Evolutionary conservation across 2,329 filamentous ascomycete species (phyloP).

Genomic region (Fusarium incarnatum): DNA sequence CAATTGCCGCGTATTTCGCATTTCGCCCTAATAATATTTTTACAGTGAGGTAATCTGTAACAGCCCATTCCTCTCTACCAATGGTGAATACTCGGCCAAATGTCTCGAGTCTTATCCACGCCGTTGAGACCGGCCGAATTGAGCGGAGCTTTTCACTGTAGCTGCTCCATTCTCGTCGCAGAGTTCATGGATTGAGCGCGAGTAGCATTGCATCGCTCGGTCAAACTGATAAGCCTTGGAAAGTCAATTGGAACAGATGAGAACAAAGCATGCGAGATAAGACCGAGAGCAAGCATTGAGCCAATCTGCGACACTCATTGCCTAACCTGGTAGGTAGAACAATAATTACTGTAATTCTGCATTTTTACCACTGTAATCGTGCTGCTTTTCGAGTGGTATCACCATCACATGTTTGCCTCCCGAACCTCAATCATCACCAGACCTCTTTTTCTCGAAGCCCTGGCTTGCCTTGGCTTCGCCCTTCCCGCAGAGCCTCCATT

Average conservation of each 20-base stretch:
- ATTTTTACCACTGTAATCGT: background rate
- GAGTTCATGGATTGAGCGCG: constrained; percentile 12
- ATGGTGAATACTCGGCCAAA: constrained; percentile 35
- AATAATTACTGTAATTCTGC: background rate
- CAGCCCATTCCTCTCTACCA: constrained; percentile 4
- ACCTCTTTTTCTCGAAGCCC: background rate
- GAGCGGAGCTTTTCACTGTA: constrained; percentile 18
- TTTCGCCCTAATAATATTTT: background rate
- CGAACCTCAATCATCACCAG: background rate
- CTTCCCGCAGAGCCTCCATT: constrained; percentile 27
- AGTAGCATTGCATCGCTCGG: constrained; percentile 13
- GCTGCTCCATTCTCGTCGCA: constrained; percentile 15
- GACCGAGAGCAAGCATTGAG: constrained; percentile 16
- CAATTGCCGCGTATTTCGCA: background rate
- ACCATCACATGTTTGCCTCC: background rate
- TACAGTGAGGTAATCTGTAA: background rate
- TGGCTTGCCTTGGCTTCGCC: background rate
- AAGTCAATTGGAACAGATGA: constrained; percentile 25
- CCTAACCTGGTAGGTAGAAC: background rate
- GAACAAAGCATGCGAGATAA: constrained; percentile 31
- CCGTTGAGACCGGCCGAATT: constrained; percentile 20
- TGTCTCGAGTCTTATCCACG: constrained; percentile 25
- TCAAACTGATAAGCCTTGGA: constrained; percentile 27
- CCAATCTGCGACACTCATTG: constrained; percentile 5
- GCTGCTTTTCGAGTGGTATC: background rate